phyloP scores from a whole-genome alignment of 441 rosid species.

The Gossypium gossypioides region DNA sequence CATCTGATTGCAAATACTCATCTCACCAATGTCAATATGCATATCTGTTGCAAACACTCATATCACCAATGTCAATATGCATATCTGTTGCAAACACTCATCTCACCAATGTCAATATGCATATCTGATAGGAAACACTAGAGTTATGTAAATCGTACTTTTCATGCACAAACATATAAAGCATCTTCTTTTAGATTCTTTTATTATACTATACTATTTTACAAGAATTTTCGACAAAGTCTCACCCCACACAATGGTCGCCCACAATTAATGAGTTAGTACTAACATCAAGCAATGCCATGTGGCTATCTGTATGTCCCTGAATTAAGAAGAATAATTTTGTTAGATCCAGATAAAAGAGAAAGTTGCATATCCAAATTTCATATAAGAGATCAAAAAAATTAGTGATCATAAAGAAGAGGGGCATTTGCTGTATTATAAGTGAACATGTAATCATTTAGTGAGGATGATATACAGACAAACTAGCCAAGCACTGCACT shows the following conservation, averaged over 20 bases:
- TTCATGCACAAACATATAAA: not conserved
- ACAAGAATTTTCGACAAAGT: constrained; percentile 9
- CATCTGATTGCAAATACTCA: not conserved
- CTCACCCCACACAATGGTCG: constrained; percentile 93
- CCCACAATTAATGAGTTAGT: constrained; percentile 71
- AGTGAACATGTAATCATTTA: not conserved
- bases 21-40: not conserved
- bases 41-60: not conserved
- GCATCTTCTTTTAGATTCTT: not conserved
- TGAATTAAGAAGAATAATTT: constrained; percentile 25
- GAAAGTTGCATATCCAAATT: not conserved
- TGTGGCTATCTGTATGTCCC: constrained; percentile 95
- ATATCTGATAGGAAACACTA: not conserved
- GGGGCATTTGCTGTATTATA: not conserved
- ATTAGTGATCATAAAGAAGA: not conserved
- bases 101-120: not conserved
- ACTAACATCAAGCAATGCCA: constrained; percentile 54
- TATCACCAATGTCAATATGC: constrained; percentile 1
- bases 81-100: not conserved
- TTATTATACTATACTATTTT: constrained; percentile 1
- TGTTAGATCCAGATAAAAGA: not conserved
- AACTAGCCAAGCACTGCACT: not conserved
- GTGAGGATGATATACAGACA: not conserved
- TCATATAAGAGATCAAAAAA: not conserved
- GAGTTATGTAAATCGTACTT: not conserved